phyloP scores from a whole-genome alignment of 176 grass and related monocot genomes.

The Pontederia crassipes region DNA sequence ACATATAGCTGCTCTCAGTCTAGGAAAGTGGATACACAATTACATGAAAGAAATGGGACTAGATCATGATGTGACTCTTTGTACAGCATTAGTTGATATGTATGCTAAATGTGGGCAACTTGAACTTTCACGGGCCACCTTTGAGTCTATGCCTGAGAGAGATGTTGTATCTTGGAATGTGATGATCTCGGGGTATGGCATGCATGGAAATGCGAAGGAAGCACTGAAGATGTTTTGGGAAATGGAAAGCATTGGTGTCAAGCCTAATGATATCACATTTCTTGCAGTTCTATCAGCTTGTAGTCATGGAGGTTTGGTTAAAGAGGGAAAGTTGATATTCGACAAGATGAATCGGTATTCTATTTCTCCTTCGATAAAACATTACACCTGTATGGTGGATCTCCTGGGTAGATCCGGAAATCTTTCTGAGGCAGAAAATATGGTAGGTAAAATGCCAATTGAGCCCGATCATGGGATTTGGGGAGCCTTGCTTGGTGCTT shows the following conservation, averaged over 20 bases:
- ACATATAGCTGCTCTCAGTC: constrained; percentile 31
- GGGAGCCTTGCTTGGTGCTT: constrained; percentile 61
- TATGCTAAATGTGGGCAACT: constrained; percentile 69
- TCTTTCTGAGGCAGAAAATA: constrained; percentile 56
- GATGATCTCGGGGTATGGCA: constrained; percentile 71
- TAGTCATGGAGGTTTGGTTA: constrained; percentile 52
- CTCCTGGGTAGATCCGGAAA: constrained; percentile 49
- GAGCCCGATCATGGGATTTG: constrained; percentile 60
- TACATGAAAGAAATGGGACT: constrained; percentile 42
- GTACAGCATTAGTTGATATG: constrained; percentile 56
- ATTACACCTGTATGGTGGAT: constrained; percentile 62
- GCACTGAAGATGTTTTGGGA: constrained; percentile 43
- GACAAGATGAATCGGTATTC: constrained; percentile 30
- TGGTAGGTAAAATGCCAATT: constrained; percentile 50
- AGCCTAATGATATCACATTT: constrained; percentile 48
- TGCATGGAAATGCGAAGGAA: constrained; percentile 48
- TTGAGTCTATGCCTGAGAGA: constrained; percentile 48
- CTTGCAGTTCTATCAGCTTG: constrained; percentile 67
- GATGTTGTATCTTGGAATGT: constrained; percentile 73
- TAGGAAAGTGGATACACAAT: constrained; percentile 40
- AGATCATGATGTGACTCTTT: constrained; percentile 36
- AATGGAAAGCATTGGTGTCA: constrained; percentile 33
- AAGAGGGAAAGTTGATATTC: constrained; percentile 43
- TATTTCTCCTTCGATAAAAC: constrained; percentile 56
- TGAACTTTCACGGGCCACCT: constrained; percentile 35